Conservation (phyloP, 306 rosid genomes). For the Rosa rugosa region DNA sequence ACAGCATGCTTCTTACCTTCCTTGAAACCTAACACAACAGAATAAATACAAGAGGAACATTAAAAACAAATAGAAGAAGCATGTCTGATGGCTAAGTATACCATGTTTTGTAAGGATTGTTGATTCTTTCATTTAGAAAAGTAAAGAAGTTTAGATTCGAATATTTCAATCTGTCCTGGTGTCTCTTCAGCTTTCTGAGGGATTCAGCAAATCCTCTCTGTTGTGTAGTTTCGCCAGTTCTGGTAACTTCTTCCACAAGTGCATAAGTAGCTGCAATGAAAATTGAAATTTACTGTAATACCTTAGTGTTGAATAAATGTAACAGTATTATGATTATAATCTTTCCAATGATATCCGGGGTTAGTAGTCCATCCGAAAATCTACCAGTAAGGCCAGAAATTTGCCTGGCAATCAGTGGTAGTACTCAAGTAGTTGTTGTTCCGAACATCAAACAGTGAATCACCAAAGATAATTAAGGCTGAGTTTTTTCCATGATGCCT, state of each 20-base stretch:
- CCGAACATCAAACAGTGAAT: slow-evolving; percentile 29
- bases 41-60: too few relatives aligned
- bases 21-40: neutral
- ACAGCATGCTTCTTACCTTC: slow-evolving; percentile 46
- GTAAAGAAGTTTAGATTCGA: too few relatives aligned
- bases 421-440: slow-evolving; percentile 37
- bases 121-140: too few relatives aligned
- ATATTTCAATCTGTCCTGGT: too few relatives aligned
- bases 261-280: too few relatives aligned
- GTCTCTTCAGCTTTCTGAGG: too few relatives aligned
- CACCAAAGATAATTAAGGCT: slow-evolving; percentile 36
- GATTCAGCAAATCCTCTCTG: too few relatives aligned
- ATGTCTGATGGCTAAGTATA: too few relatives aligned
- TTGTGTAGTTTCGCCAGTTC: neutral
- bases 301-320: too few relatives aligned
- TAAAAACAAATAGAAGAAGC: too few relatives aligned
- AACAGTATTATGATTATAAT: neutral
- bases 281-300: too few relatives aligned
- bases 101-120: too few relatives aligned
- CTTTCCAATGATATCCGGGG: slow-evolving; percentile 35
- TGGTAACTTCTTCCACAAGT: slow-evolving; percentile 14
- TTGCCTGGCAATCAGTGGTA: neutral
- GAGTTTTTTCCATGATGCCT: neutral
- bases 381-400: slow-evolving; percentile 31
- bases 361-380: slow-evolving; percentile 26